These are phyloP conservation scores for Gentiana macrophylla DNA, from an alignment of 257 asterid species.

Conservation along the genomic window DNA sequence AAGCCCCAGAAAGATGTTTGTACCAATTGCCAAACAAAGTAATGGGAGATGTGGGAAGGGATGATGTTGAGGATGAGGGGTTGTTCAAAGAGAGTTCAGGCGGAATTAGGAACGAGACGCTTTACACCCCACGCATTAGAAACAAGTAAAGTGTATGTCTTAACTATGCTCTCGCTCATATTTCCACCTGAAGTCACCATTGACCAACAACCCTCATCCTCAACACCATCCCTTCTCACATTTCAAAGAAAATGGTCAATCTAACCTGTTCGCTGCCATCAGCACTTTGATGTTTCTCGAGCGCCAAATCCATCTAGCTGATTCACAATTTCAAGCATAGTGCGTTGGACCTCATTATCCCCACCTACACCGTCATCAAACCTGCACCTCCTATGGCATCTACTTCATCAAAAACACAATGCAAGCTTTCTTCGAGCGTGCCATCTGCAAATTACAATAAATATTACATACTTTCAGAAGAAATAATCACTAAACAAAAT, in stretches of 20 bases:
- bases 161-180: too few relatives aligned
- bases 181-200: too few relatives aligned
- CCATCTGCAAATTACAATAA: conserved; percentile 57
- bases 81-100: too few relatives aligned
- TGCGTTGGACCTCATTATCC: conserved; percentile 96
- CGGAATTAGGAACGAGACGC: too few relatives aligned
- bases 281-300: conserved; percentile 92
- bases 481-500: too few relatives aligned
- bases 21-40: too few relatives aligned
- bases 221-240: too few relatives aligned
- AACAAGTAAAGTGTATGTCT: conserved; percentile 88
- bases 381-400: conserved; percentile 99
- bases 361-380: conserved; percentile 99
- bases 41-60: too few relatives aligned
- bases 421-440: conserved; percentile 98
- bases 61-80: too few relatives aligned
- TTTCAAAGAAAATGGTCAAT: not conserved
- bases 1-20: too few relatives aligned
- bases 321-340: conserved; percentile 97
- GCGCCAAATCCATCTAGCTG: conserved; percentile 99
- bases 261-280: conserved; percentile 94
- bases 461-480: too few relatives aligned
- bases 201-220: too few relatives aligned
- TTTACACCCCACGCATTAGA: conserved; percentile 70
- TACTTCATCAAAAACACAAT: conserved; percentile 90